Base-by-base conservation (phyloP, 805 yeast species). In the Candida succiphila region DNA sequence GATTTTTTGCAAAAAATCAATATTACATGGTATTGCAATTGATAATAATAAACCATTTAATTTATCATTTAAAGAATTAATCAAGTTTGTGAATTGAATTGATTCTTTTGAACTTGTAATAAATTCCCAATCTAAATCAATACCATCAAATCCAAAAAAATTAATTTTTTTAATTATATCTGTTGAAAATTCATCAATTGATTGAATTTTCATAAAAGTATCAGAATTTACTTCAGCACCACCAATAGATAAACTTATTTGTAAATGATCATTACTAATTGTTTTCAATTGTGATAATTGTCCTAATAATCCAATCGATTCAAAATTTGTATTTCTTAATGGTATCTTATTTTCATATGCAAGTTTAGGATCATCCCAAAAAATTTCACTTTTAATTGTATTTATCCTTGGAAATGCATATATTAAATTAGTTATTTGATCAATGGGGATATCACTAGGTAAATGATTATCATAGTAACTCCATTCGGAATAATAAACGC, bases 111-210 rank as follows among this genome's bases (percentile, higher is more conserved):
- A 76, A 43, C 3, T 8, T 35, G 12, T 12, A 43, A 30, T 14
- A 47, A 77, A 89, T 55, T 89, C 98, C 96, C 96, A 89, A 57
- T 89, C 98, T 20, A 89, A 59, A 54, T 92, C 97, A 30, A 89
- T 60, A 0, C 98, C 97, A 52, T 92, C 96, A 48, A 92, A 77
- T 0, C 81, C 78, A 49, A 72, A 70, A 29, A 64, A 55, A 2
- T 54, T 36, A 51, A 85, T 61, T 17, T 71, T 53, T 0, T 55
- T 51, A 1, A 72, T 60, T 1, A 76, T 59, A 1, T 79, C 63
- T 1, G 48, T 32, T 2, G 75, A 69, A 51, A 88, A 84, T 2
- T 22, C 13, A 2, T 30, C 33, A 25, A 49, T 44, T 2, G 37
- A 30, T 2, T 52, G 46, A 1, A 65, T 39, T 0, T 58, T 51